These are phyloP conservation scores for Yarrowia osloensis DNA, from an alignment of 805 yeast species.

Conservation along the genomic window DNA sequence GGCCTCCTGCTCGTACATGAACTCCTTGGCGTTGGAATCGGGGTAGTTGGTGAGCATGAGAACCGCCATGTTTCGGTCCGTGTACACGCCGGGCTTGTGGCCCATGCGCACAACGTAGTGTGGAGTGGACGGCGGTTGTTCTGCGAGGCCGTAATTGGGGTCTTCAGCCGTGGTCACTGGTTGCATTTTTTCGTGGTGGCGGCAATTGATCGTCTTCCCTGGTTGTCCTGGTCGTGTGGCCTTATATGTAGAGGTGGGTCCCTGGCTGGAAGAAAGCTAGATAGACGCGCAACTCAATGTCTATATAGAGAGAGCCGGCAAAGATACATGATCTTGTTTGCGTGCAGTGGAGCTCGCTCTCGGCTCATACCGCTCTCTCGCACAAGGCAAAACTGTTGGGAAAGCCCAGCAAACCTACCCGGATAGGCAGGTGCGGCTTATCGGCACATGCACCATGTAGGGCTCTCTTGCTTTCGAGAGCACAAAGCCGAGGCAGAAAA, in stretches of 20 bases:
- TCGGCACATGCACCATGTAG: not conserved
- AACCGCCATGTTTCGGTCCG: constrained; percentile 10
- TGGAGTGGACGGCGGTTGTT: constrained; percentile 3
- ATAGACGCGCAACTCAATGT: constrained; percentile 16
- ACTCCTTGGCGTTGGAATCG: constrained; percentile 21
- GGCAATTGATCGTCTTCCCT: not conserved
- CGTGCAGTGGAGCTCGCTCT: not conserved
- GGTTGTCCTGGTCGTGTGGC: constrained; percentile 16
- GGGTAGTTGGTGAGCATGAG: constrained; percentile 25
- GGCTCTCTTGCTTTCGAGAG: constrained; percentile 3
- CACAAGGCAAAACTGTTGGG: constrained; percentile 18
- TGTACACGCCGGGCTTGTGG: constrained; percentile 16
- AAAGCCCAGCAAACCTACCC: constrained; percentile 22
- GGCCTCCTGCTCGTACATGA: constrained; percentile 10
- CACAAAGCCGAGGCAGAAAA: not conserved
- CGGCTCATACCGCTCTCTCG: not conserved
- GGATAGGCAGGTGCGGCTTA: constrained; percentile 18
- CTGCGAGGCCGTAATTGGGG: not conserved
- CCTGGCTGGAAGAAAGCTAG: constrained; percentile 1
- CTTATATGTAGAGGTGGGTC: constrained; percentile 6
- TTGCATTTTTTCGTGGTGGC: not conserved
- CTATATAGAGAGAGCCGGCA: not conserved
- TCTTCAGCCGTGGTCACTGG: constrained; percentile 8
- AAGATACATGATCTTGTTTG: not conserved
- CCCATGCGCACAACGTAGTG: constrained; percentile 13